Conservation (phyloP, 345 rosid species). For the Triadica sebifera region DNA sequence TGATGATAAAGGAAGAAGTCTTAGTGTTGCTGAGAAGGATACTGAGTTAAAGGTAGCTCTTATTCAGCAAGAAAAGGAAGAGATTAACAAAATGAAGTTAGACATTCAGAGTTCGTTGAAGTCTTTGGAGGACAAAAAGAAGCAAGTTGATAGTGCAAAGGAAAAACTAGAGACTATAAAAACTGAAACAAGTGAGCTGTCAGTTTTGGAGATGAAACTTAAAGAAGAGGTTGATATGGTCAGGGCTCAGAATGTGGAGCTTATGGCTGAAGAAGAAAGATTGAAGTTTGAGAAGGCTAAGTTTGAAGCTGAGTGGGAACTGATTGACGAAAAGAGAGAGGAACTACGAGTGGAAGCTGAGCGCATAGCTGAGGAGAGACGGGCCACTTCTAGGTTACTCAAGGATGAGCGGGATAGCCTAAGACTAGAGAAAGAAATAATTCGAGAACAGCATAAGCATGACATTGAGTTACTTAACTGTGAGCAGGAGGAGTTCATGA, state of each 20-base stretch:
- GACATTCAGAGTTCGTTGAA: slow-evolving; percentile 63
- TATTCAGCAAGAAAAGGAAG: slow-evolving; percentile 60
- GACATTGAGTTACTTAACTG: slow-evolving; percentile 60
- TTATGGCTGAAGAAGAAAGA: slow-evolving; percentile 73
- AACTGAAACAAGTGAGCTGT: slow-evolving; percentile 68
- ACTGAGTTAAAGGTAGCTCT: slow-evolving; percentile 38
- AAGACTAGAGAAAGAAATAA: slow-evolving; percentile 63
- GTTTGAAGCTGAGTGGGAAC: slow-evolving; percentile 93
- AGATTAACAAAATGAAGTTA: slow-evolving; percentile 48
- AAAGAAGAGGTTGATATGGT: slow-evolving; percentile 87
- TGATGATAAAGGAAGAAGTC: slow-evolving; percentile 58
- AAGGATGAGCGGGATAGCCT: slow-evolving; percentile 80
- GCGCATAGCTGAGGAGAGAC: slow-evolving; percentile 56
- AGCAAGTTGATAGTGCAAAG: slow-evolving; percentile 58
- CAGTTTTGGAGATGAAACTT: slow-evolving; percentile 74
- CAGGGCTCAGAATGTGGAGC: slow-evolving; percentile 77
- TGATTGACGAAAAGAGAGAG: slow-evolving; percentile 87
- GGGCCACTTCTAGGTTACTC: slow-evolving; percentile 56
- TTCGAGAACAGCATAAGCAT: slow-evolving; percentile 57
- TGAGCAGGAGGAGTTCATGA: slow-evolving; percentile 88
- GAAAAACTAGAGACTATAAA: slow-evolving; percentile 73
- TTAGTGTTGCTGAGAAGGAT: slow-evolving; percentile 53
- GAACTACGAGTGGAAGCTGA: slow-evolving; percentile 64
- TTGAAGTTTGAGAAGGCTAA: slow-evolving; percentile 72
- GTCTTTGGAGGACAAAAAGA: slow-evolving; percentile 65